These are phyloP conservation scores for Trametes hirsuta DNA, from an alignment of 1,284 basidiomycete genomes.

Conservation along the genomic window DNA sequence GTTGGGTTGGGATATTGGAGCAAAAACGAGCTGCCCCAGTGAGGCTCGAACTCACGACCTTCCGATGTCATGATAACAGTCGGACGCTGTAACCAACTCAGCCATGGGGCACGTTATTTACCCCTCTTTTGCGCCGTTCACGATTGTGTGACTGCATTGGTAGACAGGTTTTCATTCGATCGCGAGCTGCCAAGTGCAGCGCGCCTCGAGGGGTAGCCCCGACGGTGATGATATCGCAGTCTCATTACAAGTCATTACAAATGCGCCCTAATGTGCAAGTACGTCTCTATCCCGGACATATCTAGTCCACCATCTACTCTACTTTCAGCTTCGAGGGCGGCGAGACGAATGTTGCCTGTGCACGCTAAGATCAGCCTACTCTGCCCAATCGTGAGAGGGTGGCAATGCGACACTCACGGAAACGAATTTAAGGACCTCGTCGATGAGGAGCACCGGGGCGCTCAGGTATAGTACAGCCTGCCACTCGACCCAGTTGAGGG, in stretches of 20 bases:
- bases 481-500: conserved; percentile 93
- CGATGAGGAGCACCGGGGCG: conserved; percentile 87
- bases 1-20: too few relatives aligned
- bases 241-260: conserved; percentile 25
- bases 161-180: background rate
- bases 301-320: conserved; percentile 42
- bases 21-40: conserved; percentile 55
- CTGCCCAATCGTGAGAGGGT: background rate
- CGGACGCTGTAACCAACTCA: conserved; percentile 81
- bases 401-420: conserved; percentile 52
- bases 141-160: background rate
- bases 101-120: conserved; percentile 61
- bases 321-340: conserved; percentile 52
- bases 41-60: conserved; percentile 79
- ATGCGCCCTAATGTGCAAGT: conserved; percentile 7
- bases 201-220: background rate
- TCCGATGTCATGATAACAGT: conserved; percentile 67
- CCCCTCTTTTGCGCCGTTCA: background rate
- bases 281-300: conserved; percentile 10
- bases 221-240: conserved; percentile 8
- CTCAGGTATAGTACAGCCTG: conserved; percentile 91
- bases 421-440: conserved; percentile 90
- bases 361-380: background rate
- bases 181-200: too few relatives aligned
- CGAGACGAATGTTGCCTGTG: conserved; percentile 47